These are phyloP conservation scores for Scenedesmus sp. DNA, from an alignment of 163 green algal species.

Conservation along the genomic window DNA sequence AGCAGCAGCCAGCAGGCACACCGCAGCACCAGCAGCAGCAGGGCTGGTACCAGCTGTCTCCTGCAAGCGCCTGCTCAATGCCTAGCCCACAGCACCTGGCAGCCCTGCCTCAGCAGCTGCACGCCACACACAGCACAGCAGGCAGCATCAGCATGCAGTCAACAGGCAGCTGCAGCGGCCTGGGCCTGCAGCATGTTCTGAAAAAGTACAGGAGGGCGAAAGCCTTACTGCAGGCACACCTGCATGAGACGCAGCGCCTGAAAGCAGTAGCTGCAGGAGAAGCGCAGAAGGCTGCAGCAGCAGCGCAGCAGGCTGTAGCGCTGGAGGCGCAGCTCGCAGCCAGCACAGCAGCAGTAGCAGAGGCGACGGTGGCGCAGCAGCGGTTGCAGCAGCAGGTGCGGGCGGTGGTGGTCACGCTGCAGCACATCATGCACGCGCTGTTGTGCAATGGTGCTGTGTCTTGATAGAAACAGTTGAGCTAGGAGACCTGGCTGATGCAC, in stretches of 20 bases:
- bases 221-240: conserved; percentile 22
- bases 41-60: neutral
- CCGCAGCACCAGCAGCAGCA: neutral
- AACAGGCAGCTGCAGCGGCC: conserved; percentile 26
- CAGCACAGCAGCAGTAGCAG: conserved; percentile 9
- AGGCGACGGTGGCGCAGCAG: neutral
- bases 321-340: conserved; percentile 13
- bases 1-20: neutral
- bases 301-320: neutral
- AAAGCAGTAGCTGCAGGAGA: conserved; percentile 2
- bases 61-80: neutral
- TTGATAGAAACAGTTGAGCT: too few relatives aligned
- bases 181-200: neutral
- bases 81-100: neutral
- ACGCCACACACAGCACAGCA: conserved; percentile 7
- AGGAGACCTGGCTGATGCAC: too few relatives aligned
- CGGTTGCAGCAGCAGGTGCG: conserved; percentile 25
- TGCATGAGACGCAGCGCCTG: conserved; percentile 40
- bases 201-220: conserved; percentile 43
- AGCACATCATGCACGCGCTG: neutral
- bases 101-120: neutral
- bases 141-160: conserved; percentile 14
- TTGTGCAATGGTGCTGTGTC: neutral
- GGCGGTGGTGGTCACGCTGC: neutral
- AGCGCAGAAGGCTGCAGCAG: conserved; percentile 5